Base-by-base conservation (phyloP, 2,329 filamentous ascomycete species). In the Aspergillus sp. region DNA sequence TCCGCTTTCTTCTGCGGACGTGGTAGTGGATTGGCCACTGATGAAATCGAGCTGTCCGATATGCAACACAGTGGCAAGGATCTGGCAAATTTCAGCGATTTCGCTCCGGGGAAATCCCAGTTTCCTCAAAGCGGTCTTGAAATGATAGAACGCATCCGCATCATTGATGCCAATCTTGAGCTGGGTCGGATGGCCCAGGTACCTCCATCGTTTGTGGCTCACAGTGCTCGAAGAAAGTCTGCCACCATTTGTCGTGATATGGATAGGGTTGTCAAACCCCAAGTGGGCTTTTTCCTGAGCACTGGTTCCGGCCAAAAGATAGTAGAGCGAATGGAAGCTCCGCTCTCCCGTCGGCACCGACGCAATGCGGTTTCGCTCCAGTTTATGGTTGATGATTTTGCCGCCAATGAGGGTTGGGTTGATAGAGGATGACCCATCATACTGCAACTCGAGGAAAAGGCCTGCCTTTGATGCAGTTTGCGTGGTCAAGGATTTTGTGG, bases 91-190 rank as follows among this genome's bases (percentile, higher is more conserved):
- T 65, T 96, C 91, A 35, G 93, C 93, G 62, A 98, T 95, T 59
- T 96, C 93, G 50, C 85, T 83, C 46, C 90, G 81, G 3, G 91
- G 86, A 53, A 98, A 97, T 68, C 97, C 93, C 9, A 98, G 78
- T 67, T 94, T 96, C 54, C 90, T 81, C 42, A 98, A 73, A 1
- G 93, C 93, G 1, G 88, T 95, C 74, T 97, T 97, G 77, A 98
- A 97, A 45, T 97, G 84, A 63, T 94, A 88, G 68, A 98, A 98
- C 4, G 91, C 93, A 61, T 96, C 90, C 1, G 85, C 78, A 62
- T 98, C 93, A 60, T 98, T 96, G 64, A 98, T 90, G 48, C 93
- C 93, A 29, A 97, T 88, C 67, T 95, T 97, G 54, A 98, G 78
- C 69, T 98, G 93, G 0, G 91, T 96, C 1, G 91, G 93, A 58